Base-by-base conservation (phyloP, 495 filamentous ascomycete genomes). In the Wilcoxina mikolae region DNA sequence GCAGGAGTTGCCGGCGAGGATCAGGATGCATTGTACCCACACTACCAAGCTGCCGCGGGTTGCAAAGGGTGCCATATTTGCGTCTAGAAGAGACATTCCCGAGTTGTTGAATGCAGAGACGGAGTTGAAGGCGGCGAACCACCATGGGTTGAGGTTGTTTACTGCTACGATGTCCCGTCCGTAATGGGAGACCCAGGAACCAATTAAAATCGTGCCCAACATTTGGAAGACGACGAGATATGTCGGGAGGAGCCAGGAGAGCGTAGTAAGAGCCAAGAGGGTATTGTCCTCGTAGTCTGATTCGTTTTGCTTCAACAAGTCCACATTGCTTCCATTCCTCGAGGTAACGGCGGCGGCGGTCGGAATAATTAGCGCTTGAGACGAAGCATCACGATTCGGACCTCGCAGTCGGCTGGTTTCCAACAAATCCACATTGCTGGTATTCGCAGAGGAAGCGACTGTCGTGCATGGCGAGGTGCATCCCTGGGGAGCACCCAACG, bases 91-190 rank as follows among this genome's bases (percentile, higher is more conserved):
- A 18, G 78, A 79, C 87, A 95, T 89, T 20, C 87, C 87, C 20
- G 76, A 82, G 63, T 93, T 95, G 59, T 84, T 88, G 67, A 95
- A 95, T 2, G 85, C 87, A 47, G 81, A 86, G 15, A 78, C 72
- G 35, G 76, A 75, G 59, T 82, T 79, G 68, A 85, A 87, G 26
- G 78, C 73, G 15, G 82, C 82, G 38, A 77, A 70, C 82, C 81
- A 65, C 38, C 69, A 68, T 12, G 84, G 78, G 54, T 80, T 77
- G 39, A 85, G 72, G 1, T 81, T 84, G 66, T 93, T 93, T 23
- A 61, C 67, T n/a, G 70, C 65, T 0, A 85, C 70, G 9, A 77
- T 65, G 39, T 73, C 71, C 5, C 79, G 71, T 44, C 74, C 70
- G 56, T 85, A 76, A 46, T 70, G 69, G 15, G 77, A 72, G 27